Evolutionary conservation across 495 filamentous ascomycete species (phyloP), one percentile per base, ranked within the genome.

Genomic region (Geoglossum glabrum): DNA sequence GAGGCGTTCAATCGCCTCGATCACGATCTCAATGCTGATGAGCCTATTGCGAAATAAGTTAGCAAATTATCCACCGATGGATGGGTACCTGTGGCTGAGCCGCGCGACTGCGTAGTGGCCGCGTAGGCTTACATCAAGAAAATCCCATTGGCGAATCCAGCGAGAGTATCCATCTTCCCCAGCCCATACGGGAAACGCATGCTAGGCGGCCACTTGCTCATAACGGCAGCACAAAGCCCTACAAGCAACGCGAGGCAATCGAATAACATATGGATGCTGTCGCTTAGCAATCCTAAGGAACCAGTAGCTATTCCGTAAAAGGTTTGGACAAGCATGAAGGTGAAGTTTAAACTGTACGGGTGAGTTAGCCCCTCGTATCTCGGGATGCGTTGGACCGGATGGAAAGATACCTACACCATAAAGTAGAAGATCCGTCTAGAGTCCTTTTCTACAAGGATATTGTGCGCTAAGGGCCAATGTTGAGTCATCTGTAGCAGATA

Each of bases 201-300:
- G 65, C 81, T 94, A 0, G 89, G 84, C 0, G 89, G 88, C 90
- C 90, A 96, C 69, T 97, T 97, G 66, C 87, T 93, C 76, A 93
- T 90, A 13, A 99, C 87, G 11, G 93, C 84, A n/a, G 92, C 92
- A 63, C 87, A 87, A 9, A 99, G 76, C 15, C 92, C 92, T 17
- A 97, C 86, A 0, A 85, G 82, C 23, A 99, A 76, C 21, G 92
- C 92, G 15, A 95, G 77, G 62, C 92, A 99, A 68, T 99, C 92
- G 61, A 99, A 99, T 66, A 99, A 93, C 92, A 99, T 99, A 69
- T 99, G 92, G 60, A 99, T 93, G 65, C 87, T 95, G 69, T 99
- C 92, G 62, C 87, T 95, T 4, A 99, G 80, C 2, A 99, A 75
- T 0, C 92, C 92, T 7, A 99, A 75, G 0, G 93, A 97, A 57